Conservation (phyloP, 768 basidiomycete species). For the Solioccasus polychromus region DNA sequence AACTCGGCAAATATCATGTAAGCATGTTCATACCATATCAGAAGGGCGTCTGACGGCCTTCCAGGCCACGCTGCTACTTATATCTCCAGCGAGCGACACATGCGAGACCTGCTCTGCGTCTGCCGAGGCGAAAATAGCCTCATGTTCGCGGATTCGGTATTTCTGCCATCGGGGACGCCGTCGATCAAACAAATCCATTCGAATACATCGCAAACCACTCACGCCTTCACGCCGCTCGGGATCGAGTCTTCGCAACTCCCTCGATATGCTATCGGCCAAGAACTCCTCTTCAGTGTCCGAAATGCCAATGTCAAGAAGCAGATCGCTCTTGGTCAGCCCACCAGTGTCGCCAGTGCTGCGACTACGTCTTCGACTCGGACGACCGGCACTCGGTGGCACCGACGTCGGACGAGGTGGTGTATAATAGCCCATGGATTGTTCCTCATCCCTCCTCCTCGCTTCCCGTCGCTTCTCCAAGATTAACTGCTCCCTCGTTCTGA, state of each 20-base stretch:
- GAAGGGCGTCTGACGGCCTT: conserved; percentile 83
- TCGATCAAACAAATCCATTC: not conserved
- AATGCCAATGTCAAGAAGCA: conserved; percentile 36
- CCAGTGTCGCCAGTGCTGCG: conserved; percentile 78
- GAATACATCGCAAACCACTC: conserved; percentile 7
- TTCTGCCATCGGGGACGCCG: conserved; percentile 40
- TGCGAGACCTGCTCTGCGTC: conserved; percentile 72
- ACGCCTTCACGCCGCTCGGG: conserved; percentile 28
- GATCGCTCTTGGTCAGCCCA: conserved; percentile 32
- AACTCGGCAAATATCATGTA: not conserved
- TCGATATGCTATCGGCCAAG: conserved; percentile 68
- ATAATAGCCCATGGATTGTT: conserved; percentile 36
- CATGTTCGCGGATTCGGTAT: conserved; percentile 80
- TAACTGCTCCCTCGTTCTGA: conserved; percentile 59
- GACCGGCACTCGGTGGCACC: conserved; percentile 30
- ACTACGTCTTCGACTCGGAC: conserved; percentile 65
- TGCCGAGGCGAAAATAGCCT: conserved; percentile 79
- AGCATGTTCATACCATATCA: conserved; percentile 70
- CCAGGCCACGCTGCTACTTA: conserved; percentile 83
- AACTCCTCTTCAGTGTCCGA: conserved; percentile 49
- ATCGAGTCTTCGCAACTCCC: conserved; percentile 63
- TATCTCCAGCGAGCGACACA: conserved; percentile 71
- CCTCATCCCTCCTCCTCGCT: conserved; percentile 53
- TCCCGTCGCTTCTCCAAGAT: conserved; percentile 70
- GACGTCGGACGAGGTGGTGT: conserved; percentile 30